Percentiles rank a stretch among this genome's conserved stretches.
Conservation (phyloP, 2,329 filamentous ascomycete species). For the Hypoxylon sp. region DNA sequence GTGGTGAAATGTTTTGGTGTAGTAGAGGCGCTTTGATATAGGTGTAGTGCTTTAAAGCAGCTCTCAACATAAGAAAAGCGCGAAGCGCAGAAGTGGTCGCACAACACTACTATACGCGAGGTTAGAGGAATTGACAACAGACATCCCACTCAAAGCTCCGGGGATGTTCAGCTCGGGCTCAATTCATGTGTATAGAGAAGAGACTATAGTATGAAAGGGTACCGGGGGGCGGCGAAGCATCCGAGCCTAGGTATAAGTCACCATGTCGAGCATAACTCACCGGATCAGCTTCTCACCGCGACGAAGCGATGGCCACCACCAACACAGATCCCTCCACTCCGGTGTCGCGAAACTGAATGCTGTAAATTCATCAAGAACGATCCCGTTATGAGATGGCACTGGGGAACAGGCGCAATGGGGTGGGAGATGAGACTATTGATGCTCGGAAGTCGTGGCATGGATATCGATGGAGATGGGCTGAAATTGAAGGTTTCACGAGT, state of each 20-base stretch:
- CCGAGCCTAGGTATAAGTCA: constrained; percentile 23
- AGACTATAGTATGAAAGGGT: constrained; percentile 8
- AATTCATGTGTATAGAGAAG: constrained; percentile 11
- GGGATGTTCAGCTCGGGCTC: constrained; percentile 1
- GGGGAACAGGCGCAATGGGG: background rate
- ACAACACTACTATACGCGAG: constrained; percentile 31
- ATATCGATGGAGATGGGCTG: constrained; percentile 40
- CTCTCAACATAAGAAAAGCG: constrained; percentile 23
- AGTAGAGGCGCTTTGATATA: constrained; percentile 21
- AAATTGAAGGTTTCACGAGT: constrained; percentile 49
- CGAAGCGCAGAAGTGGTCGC: constrained; percentile 24
- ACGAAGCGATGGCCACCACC: constrained; percentile 39
- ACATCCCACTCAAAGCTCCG: constrained; percentile 12
- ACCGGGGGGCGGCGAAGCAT: constrained; percentile 5
- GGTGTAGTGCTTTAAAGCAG: constrained; percentile 13
- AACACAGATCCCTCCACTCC: constrained; percentile 45
- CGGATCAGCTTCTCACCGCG: constrained; percentile 44
- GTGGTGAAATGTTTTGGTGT: background rate
- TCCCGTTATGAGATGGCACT: constrained; percentile 16
- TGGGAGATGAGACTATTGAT: constrained; percentile 18
- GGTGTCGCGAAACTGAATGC: constrained; percentile 34
- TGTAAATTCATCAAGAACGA: constrained; percentile 41
- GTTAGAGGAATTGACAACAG: constrained; percentile 30
- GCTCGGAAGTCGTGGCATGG: constrained; percentile 28
- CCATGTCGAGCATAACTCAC: constrained; percentile 32